Base-by-base conservation (phyloP, 2,329 filamentous ascomycete species). In the Didymella arachidicola region DNA sequence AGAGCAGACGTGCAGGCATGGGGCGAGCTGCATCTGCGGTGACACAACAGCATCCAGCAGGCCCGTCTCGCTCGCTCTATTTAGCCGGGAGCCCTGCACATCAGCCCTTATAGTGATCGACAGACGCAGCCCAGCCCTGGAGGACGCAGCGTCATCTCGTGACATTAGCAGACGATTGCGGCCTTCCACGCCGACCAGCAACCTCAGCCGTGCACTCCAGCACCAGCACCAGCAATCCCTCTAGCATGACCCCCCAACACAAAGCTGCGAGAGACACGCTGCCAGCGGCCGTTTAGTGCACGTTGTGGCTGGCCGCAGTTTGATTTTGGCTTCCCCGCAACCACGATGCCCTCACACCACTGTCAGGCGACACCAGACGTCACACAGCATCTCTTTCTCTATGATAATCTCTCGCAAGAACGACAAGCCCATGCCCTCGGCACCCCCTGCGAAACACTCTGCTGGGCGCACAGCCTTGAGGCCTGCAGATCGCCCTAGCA, bases 81-180 rank as follows among this genome's bases (percentile, higher is more conserved):
- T 54, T 50, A 59, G 56, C 56, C 56, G 45, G 56, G 39, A 45
- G 49, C 49, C 50, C 56, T 59, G 56, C 56, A n/a, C 49, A 27
- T 41, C 38, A 27, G 27, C 41, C n/a, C 12, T 27, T 14, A n/a
- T 50, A 50, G 56, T n/a, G 22, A 43, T 43, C 41, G 27, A 43
- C 41, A 43, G 14, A 25, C n/a, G 10, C 38, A 18, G 22, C 44
- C 32, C 32, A 38, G 44, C 26, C 48, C 36, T 42, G 36, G 4
- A 41, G 34, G 32, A 46, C 38, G 47, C 47, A 44, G 32, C 34
- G 42, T 52, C 7, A 41, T 51, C 42, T 51, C 44, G 18, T 47
- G 54, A 43, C 6, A 52, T 48, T 26, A n/a, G 36, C 52, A 18
- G 32, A 42, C 44, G 19, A 38, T 34, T 34, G 32, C 32, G 32